Conservation (phyloP, 148 eudicot genomes). For the Silene latifolia region DNA sequence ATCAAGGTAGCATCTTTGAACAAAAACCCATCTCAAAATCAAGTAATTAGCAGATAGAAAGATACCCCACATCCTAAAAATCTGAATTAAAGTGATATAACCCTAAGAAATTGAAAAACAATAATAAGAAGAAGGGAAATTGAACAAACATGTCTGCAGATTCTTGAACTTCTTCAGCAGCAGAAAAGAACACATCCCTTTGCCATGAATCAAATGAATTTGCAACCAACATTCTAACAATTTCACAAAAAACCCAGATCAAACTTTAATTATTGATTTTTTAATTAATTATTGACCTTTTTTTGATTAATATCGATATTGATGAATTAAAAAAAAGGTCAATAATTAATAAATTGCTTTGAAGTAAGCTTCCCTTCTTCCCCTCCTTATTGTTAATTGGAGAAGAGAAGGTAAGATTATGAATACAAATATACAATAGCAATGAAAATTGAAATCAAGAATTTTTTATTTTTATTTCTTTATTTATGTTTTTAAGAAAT, state of each 20-base stretch:
- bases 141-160: slow-evolving; percentile 83
- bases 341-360: neutral
- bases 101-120: neutral
- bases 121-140: neutral
- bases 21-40: neutral
- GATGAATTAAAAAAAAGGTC: neutral
- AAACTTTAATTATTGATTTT: neutral
- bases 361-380: slow-evolving; percentile 12
- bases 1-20: neutral
- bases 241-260: neutral
- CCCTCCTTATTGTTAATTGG: slow-evolving; percentile 5
- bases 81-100: neutral
- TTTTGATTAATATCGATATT: too few relatives aligned
- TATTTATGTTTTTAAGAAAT: neutral
- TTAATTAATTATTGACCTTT: neutral
- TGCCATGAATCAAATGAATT: slow-evolving; percentile 93
- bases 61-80: slow-evolving; percentile 12
- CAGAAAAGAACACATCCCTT: slow-evolving; percentile 78
- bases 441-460: neutral
- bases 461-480: neutral
- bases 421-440: neutral
- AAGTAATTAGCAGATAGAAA: neutral
- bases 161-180: slow-evolving; percentile 90
- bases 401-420: slow-evolving; percentile 22
- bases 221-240: slow-evolving; percentile 79